Conservation (phyloP, 2,329 filamentous ascomycete species). For the Calonectria multiphialidica region DNA sequence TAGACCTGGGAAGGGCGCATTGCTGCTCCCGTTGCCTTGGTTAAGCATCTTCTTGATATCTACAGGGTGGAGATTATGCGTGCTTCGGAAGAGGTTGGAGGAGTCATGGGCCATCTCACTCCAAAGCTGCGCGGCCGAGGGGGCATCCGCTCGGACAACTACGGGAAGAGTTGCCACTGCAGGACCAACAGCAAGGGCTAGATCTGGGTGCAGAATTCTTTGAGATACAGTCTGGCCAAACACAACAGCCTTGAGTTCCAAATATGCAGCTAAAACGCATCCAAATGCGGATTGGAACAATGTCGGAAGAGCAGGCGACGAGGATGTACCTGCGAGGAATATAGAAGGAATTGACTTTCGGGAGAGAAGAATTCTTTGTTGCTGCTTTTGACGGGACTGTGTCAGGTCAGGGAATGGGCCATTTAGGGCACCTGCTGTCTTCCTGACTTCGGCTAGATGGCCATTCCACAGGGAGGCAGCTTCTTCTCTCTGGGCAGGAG, state of each 20-base stretch:
- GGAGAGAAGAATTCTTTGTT: not conserved
- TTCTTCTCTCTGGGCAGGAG: not conserved
- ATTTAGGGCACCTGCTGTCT: not conserved
- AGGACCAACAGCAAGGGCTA: not conserved
- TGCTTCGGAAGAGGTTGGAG: not conserved
- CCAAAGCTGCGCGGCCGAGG: not conserved
- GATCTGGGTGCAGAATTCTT: not conserved
- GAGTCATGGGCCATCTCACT: not conserved
- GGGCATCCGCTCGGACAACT: not conserved
- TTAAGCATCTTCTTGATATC: conserved; percentile 1
- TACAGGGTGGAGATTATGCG: not conserved
- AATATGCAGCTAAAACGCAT: not conserved
- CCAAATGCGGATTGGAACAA: not conserved
- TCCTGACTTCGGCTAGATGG: not conserved
- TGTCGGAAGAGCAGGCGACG: not conserved
- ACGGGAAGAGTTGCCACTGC: not conserved
- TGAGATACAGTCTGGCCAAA: not conserved
- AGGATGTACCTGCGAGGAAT: not conserved
- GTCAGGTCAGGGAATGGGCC: not conserved
- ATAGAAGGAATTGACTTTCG: not conserved
- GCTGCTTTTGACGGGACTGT: not conserved
- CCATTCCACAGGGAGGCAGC: not conserved
- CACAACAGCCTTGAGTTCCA: not conserved
- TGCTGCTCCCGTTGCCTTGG: not conserved
- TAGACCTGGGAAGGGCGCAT: not conserved